These are phyloP conservation scores for Kodamaea nitidulidarum DNA, from an alignment of 805 yeast species.

Conservation along the genomic window DNA sequence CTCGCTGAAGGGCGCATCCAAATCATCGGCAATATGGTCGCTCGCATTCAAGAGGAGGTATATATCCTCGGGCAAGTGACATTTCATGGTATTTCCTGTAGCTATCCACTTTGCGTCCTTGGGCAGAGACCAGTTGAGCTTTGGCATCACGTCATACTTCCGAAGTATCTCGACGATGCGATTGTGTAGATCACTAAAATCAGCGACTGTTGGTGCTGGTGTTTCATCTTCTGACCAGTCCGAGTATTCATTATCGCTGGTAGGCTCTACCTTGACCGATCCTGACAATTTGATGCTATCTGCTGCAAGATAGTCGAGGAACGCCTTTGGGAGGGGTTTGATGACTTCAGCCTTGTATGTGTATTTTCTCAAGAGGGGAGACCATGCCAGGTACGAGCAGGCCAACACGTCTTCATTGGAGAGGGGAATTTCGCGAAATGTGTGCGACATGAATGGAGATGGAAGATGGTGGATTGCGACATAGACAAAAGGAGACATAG, in stretches of 20 bases:
- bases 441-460: slow-evolving; percentile 5
- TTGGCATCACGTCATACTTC: slow-evolving; percentile 65
- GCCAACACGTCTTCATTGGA: slow-evolving; percentile 26
- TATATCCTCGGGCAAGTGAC: slow-evolving; percentile 67
- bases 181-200: slow-evolving; percentile 60
- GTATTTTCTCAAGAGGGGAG: slow-evolving; percentile 19
- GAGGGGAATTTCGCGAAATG: slow-evolving; percentile 26
- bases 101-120: slow-evolving; percentile 92
- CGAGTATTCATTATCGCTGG: slow-evolving; percentile 63
- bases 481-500: not conserved
- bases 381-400: slow-evolving; percentile 37
- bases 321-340: slow-evolving; percentile 30
- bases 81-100: slow-evolving; percentile 69
- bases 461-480: no score
- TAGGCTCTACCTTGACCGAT: slow-evolving; percentile 16
- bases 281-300: slow-evolving; percentile 58
- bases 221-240: slow-evolving; percentile 56
- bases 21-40: slow-evolving; percentile 81
- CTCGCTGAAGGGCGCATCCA: slow-evolving; percentile 65
- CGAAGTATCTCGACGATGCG: slow-evolving; percentile 44
- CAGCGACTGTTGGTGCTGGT: slow-evolving; percentile 27
- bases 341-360: slow-evolving; percentile 23
- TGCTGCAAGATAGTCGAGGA: slow-evolving; percentile 36
- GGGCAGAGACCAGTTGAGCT: slow-evolving; percentile 96
- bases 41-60: slow-evolving; percentile 82